phyloP scores from a whole-genome alignment of 805 yeast genomes.

The Lachancea quebecensis region DNA sequence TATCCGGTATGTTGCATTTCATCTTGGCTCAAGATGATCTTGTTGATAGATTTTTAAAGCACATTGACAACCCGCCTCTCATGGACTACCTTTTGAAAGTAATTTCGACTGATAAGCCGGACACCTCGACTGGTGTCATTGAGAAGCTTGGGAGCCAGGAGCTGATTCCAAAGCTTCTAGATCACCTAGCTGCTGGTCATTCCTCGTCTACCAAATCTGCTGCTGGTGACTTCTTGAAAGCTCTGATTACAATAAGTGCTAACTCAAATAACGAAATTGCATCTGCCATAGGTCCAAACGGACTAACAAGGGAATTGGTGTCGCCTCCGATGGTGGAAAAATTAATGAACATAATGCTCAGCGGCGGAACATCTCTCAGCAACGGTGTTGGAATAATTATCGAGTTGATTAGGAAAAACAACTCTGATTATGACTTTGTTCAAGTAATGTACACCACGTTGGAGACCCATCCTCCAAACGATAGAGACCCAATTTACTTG shows the following conservation, averaged over 20 bases:
- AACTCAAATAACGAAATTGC: constrained; percentile 82
- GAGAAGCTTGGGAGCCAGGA: constrained; percentile 66
- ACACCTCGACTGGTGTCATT: constrained; percentile 79
- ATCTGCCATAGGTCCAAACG: constrained; percentile 93
- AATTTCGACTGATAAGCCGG: constrained; percentile 89
- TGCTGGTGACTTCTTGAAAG: constrained; percentile 91
- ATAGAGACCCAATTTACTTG: constrained; percentile 86
- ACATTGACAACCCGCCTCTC: constrained; percentile 86
- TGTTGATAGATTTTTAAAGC: constrained; percentile 74
- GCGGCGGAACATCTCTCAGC: constrained; percentile 80
- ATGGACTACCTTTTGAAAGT: constrained; percentile 89
- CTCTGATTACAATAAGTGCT: constrained; percentile 88
- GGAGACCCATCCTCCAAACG: constrained; percentile 86
- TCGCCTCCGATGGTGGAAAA: constrained; percentile 60
- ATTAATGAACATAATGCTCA: constrained; percentile 69
- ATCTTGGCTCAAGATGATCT: constrained; percentile 60
- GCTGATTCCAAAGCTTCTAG: constrained; percentile 65
- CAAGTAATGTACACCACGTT: constrained; percentile 77
- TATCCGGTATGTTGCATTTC: constrained; percentile 68
- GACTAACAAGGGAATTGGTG: constrained; percentile 83
- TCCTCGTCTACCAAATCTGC: constrained; percentile 79
- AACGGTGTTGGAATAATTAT: constrained; percentile 94
- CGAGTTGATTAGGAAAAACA: constrained; percentile 90
- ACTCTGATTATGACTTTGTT: constrained; percentile 87
- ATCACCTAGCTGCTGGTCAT: constrained; percentile 60